Conservation (phyloP, 257 asterid genomes). For the Plectranthus barbatus region DNA sequence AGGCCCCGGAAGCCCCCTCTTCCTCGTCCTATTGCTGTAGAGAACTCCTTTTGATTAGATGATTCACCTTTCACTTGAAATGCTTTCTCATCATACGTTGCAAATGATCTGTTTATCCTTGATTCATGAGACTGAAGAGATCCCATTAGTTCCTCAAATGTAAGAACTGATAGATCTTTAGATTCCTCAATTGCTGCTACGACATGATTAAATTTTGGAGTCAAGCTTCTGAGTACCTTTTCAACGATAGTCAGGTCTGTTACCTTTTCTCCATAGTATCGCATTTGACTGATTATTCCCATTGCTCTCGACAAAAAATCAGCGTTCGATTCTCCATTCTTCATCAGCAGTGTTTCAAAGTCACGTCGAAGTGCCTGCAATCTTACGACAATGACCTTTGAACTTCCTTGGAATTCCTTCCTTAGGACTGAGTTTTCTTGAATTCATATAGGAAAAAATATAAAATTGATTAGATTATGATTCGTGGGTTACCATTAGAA, state of each 20-base stretch:
- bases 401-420: not conserved
- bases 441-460: too few relatives aligned
- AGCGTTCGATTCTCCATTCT: not conserved
- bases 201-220: slow-evolving; percentile 7
- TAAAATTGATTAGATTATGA: too few relatives aligned
- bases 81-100: slow-evolving; percentile 1
- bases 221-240: not conserved
- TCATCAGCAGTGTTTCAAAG: not conserved
- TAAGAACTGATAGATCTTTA: not conserved
- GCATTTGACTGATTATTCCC: not conserved
- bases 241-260: not conserved
- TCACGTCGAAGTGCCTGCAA: not conserved
- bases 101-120: not conserved
- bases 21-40: not conserved
- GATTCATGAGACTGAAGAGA: slow-evolving; percentile 13
- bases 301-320: not conserved
- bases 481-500: too few relatives aligned
- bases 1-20: not conserved
- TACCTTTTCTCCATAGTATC: not conserved
- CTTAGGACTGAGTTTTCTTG: not conserved
- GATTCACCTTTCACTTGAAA: not conserved
- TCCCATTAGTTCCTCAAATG: slow-evolving; percentile 5
- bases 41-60: not conserved
- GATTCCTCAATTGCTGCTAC: slow-evolving; percentile 1
- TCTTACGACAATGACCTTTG: not conserved